These are phyloP conservation scores for Colletotrichum acutatum DNA, from an alignment of 2,329 filamentous ascomycete species.

Conservation along the genomic window DNA sequence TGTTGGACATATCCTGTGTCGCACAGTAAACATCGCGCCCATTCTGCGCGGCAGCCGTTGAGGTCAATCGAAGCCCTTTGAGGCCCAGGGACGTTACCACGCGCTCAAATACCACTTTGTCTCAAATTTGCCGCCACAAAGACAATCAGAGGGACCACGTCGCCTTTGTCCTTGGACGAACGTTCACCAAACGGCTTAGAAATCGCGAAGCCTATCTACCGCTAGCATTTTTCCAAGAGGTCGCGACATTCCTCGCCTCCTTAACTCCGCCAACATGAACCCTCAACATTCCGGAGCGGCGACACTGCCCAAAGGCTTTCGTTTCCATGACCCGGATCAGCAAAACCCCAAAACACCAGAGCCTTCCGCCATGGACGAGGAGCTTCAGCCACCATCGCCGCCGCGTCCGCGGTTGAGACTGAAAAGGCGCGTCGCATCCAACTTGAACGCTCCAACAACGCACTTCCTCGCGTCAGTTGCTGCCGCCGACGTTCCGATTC, in stretches of 20 bases:
- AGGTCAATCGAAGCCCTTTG: neutral
- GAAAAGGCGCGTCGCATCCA: slow-evolving; percentile 65
- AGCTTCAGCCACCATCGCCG: slow-evolving; percentile 57
- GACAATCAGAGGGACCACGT: slow-evolving; percentile 10
- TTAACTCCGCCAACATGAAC: slow-evolving; percentile 50
- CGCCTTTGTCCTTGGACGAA: slow-evolving; percentile 18
- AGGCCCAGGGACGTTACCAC: neutral
- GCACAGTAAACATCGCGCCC: neutral
- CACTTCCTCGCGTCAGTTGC: slow-evolving; percentile 76
- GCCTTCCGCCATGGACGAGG: slow-evolving; percentile 51
- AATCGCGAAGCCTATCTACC: neutral
- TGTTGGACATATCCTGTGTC: neutral
- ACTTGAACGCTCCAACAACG: slow-evolving; percentile 68
- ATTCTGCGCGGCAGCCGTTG: neutral
- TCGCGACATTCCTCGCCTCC: slow-evolving; percentile 37
- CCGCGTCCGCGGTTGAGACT: slow-evolving; percentile 65
- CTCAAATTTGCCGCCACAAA: slow-evolving; percentile 12
- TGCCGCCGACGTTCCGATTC: slow-evolving; percentile 72
- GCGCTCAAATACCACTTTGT: slow-evolving; percentile 24
- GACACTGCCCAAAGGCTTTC: slow-evolving; percentile 56
- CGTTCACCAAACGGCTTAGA: neutral
- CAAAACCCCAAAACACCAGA: slow-evolving; percentile 63
- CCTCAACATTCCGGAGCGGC: slow-evolving; percentile 57
- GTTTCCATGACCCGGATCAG: slow-evolving; percentile 46
- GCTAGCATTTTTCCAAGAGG: slow-evolving; percentile 16